A percentile compares a stretch with the other conserved stretches of the same genome.
These are phyloP conservation scores for Abelmoschus esculentus DNA, from an alignment of 345 rosid species.

Conservation along the genomic window DNA sequence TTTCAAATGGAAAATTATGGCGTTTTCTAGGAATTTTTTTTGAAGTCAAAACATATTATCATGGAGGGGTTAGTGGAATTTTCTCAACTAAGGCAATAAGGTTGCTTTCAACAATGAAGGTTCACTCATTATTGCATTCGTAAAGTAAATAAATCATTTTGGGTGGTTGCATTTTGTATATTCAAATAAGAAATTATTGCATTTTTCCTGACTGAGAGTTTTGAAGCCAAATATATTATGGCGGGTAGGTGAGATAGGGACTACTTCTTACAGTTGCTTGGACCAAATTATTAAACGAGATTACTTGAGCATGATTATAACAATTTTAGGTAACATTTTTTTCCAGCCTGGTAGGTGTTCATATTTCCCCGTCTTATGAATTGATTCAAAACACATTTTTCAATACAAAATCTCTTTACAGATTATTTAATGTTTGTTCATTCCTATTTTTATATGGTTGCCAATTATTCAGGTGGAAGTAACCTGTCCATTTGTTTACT, in stretches of 20 bases:
- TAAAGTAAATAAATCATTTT: background rate
- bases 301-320: constrained; percentile 6
- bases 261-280: background rate
- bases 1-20: background rate
- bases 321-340: constrained; percentile 4
- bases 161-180: background rate
- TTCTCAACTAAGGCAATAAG: background rate
- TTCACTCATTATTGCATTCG: background rate
- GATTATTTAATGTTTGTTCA: too few species aligned
- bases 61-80: constrained; percentile 12
- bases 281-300: background rate
- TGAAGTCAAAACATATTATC: background rate
- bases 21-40: background rate
- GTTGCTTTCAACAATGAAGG: background rate
- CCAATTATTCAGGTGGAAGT: too few species aligned
- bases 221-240: background rate
- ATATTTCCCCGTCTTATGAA: constrained; percentile 5
- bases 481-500: too few species aligned
- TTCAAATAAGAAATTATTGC: background rate
- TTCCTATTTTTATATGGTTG: too few species aligned
- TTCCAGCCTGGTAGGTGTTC: constrained; percentile 21
- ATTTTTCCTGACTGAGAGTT: background rate
- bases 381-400: background rate
- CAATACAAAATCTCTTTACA: background rate
- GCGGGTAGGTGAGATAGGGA: constrained; percentile 23